A percentile compares a stretch with the other conserved stretches of the same genome.
Evolutionary conservation across 441 rosid genomes (phyloP).

Genomic region (Gossypium lobatum): DNA sequence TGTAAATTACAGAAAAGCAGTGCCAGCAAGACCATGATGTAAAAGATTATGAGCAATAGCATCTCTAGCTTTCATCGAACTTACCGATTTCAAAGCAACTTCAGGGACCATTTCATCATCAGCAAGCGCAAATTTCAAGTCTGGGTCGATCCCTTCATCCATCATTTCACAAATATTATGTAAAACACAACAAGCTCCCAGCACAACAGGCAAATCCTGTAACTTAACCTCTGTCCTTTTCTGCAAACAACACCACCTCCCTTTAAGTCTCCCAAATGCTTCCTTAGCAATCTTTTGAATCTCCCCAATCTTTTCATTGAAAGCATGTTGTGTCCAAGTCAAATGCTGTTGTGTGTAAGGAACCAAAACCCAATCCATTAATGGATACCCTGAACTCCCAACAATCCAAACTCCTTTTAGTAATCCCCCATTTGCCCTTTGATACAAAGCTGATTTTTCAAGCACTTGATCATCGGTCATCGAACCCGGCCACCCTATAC

Average conservation of each 20-base stretch:
- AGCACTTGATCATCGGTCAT: conserved; percentile 67
- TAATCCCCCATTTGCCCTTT: conserved; percentile 58
- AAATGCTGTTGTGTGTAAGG: conserved; percentile 61
- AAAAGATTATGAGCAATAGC: conserved; percentile 59
- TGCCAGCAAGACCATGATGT: conserved; percentile 78
- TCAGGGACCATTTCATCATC: conserved; percentile 72
- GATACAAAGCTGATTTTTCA: conserved; percentile 58
- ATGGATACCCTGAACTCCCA: conserved; percentile 54
- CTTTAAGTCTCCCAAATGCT: conserved; percentile 59
- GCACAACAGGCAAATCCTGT: conserved; percentile 63
- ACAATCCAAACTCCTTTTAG: conserved; percentile 63
- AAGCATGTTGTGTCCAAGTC: conserved; percentile 74
- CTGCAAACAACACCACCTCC: conserved; percentile 65
- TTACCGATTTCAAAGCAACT: conserved; percentile 42
- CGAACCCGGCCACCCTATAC: conserved; percentile 78
- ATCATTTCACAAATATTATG: conserved; percentile 66
- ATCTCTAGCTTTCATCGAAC: conserved; percentile 60
- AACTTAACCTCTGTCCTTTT: conserved; percentile 63
- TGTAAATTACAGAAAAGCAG: conserved; percentile 43
- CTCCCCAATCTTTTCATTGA: conserved; percentile 63
- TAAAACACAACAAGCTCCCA: conserved; percentile 67
- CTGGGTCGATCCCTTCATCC: conserved; percentile 42
- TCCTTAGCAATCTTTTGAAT: conserved; percentile 51
- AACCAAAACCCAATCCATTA: conserved; percentile 71
- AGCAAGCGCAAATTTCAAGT: conserved; percentile 35